phyloP scores from a whole-genome alignment of 129 eudicot genomes.

The Tagetes erecta region DNA sequence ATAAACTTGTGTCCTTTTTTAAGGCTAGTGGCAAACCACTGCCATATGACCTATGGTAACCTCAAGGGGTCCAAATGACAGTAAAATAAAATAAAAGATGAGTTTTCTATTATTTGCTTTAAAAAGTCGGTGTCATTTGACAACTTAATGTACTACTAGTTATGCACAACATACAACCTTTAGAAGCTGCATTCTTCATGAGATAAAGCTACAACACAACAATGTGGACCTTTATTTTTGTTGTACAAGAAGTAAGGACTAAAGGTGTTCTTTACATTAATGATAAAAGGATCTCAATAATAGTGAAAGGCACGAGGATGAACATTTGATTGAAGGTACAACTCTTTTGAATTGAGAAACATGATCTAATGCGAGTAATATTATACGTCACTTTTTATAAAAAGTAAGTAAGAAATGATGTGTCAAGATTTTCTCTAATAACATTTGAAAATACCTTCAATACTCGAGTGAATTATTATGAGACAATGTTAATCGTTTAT shows the following conservation, averaged over 20 bases:
- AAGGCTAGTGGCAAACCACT: conserved; percentile 39
- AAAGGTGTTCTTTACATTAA: conserved; percentile 27
- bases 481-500: no score
- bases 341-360: no score
- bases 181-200: neutral
- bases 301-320: conserved; percentile 18
- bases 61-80: conserved; percentile 36
- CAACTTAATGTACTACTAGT: conserved; percentile 13
- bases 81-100: conserved; percentile 17
- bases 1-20: conserved; percentile 29
- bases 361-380: no score
- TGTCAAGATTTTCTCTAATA: no score
- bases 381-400: no score
- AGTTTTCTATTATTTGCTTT: conserved; percentile 27
- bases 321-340: neutral
- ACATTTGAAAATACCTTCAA: no score
- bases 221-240: conserved; percentile 20
- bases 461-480: no score
- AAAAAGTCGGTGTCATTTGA: conserved; percentile 26
- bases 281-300: conserved; percentile 30
- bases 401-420: no score
- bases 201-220: conserved; percentile 22
- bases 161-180: conserved; percentile 22
- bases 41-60: conserved; percentile 22
- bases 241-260: conserved; percentile 7